These are phyloP conservation scores for Penicillium sp. DNA, from an alignment of 2,329 filamentous ascomycete species.

Conservation along the genomic window DNA sequence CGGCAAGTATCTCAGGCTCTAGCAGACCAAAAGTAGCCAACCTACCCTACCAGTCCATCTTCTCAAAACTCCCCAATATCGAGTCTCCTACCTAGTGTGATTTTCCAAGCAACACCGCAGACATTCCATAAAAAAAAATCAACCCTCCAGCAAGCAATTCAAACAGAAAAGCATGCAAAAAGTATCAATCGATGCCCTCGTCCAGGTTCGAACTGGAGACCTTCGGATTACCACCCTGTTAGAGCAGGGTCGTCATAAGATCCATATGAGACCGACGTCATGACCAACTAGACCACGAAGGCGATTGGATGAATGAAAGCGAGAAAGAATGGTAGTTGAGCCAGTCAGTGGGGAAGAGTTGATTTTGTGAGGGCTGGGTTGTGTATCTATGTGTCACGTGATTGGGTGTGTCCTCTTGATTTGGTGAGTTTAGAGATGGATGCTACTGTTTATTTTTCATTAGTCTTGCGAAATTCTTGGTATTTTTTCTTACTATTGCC, in stretches of 20 bases:
- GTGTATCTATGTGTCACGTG: neutral
- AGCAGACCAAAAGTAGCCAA: no score
- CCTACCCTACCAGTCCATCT: no score
- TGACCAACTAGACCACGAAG: constrained; percentile 36
- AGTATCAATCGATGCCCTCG: constrained; percentile 23
- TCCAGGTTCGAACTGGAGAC: constrained; percentile 37
- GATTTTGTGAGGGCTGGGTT: neutral
- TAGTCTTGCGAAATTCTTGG: no score
- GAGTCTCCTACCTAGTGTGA: no score
- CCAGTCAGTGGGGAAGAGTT: neutral
- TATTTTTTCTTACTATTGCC: no score
- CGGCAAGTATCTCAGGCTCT: no score
- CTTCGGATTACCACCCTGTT: constrained; percentile 35
- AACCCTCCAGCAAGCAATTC: neutral
- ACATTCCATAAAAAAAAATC: no score
- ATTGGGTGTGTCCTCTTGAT: neutral
- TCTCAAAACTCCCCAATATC: no score
- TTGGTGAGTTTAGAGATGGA: neutral
- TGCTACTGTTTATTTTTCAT: neutral
- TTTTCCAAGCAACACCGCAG: no score
- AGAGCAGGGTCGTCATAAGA: constrained; percentile 30
- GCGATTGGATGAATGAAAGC: constrained; percentile 14
- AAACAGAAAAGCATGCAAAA: constrained; percentile 5
- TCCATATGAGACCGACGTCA: constrained; percentile 35
- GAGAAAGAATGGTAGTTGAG: neutral